Percentiles rank a stretch among this genome's conserved stretches.
Conservation (phyloP, 1,284 basidiomycete genomes). For the Malassezia caprae region DNA sequence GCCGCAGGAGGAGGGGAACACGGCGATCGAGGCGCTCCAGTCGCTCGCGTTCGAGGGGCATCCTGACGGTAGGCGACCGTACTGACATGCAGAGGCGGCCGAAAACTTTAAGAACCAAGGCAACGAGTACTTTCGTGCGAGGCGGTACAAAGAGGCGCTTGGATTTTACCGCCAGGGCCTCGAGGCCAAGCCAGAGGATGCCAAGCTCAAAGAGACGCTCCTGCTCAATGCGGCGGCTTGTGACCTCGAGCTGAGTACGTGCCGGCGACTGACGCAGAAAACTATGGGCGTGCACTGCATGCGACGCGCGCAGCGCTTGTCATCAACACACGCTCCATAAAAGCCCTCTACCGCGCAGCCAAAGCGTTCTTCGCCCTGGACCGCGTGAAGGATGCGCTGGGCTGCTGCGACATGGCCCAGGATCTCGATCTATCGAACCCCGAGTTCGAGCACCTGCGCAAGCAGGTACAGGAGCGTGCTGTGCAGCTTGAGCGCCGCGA, state of each 20-base stretch:
- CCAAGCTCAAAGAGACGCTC: slow-evolving; percentile 55
- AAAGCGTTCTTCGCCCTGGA: slow-evolving; percentile 32
- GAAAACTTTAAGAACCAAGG: slow-evolving; percentile 88
- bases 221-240: slow-evolving; percentile 75
- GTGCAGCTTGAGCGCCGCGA: slow-evolving; percentile 53
- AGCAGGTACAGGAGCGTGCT: slow-evolving; percentile 20
- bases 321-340: slow-evolving; percentile 42
- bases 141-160: slow-evolving; percentile 72
- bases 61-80: slow-evolving; percentile 66
- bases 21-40: slow-evolving; percentile 68
- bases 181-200: slow-evolving; percentile 66
- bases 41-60: slow-evolving; percentile 78
- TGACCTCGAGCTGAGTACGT: slow-evolving; percentile 69
- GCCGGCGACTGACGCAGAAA: slow-evolving; percentile 55
- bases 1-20: slow-evolving; percentile 50
- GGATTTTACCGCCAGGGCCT: slow-evolving; percentile 84
- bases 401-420: slow-evolving; percentile 28
- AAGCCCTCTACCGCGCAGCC: slow-evolving; percentile 41
- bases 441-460: slow-evolving; percentile 25
- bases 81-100: slow-evolving; percentile 62
- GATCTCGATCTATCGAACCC: slow-evolving; percentile 17
- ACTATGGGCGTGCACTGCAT: slow-evolving; percentile 69
- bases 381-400: slow-evolving; percentile 25
- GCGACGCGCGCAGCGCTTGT: slow-evolving; percentile 69
- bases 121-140: slow-evolving; percentile 82